Conservation (phyloP, 2,329 filamentous ascomycete genomes). For the Fusarium lyarnte region DNA sequence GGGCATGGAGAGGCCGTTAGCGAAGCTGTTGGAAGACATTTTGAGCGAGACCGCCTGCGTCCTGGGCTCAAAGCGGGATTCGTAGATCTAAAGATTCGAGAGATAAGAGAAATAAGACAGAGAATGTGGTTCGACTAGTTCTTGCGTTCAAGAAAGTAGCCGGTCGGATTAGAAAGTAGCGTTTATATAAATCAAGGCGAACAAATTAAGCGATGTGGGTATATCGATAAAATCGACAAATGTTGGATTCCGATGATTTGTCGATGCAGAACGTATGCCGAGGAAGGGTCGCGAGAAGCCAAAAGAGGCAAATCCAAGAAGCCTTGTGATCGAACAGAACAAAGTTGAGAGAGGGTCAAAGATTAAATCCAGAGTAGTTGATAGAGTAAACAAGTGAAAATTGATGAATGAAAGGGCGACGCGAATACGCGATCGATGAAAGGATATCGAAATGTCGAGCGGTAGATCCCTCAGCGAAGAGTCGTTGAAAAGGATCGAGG, state of each 20-base stretch:
- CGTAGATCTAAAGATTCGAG: constrained; percentile 23
- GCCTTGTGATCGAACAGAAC: constrained; percentile 23
- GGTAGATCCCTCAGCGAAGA: constrained; percentile 8
- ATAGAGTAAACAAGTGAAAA: constrained; percentile 28
- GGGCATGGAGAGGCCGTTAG: constrained; percentile 78
- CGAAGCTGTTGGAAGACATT: constrained; percentile 91
- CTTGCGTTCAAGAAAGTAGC: constrained; percentile 26
- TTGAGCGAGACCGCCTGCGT: constrained; percentile 99
- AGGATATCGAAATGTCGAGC: constrained; percentile 22
- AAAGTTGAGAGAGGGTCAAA: constrained; percentile 27
- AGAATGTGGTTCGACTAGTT: constrained; percentile 34
- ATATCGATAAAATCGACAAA: constrained; percentile 38
- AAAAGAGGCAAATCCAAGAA: constrained; percentile 44
- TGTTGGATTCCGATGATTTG: constrained; percentile 24
- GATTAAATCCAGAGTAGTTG: constrained; percentile 39
- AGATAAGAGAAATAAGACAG: constrained; percentile 26
- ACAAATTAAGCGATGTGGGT: constrained; percentile 41
- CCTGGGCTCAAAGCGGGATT: constrained; percentile 66
- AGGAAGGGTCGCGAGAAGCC: constrained; percentile 21
- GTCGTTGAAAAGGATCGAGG: constrained; percentile 13
- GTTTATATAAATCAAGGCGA: constrained; percentile 28
- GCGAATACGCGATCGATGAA: constrained; percentile 26
- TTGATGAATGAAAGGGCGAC: constrained; percentile 41
- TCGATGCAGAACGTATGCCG: constrained; percentile 30
- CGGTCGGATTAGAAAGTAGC: constrained; percentile 38